phyloP scores from a whole-genome alignment of 129 eudicot species.

The Chrysanthemum makinoi region DNA sequence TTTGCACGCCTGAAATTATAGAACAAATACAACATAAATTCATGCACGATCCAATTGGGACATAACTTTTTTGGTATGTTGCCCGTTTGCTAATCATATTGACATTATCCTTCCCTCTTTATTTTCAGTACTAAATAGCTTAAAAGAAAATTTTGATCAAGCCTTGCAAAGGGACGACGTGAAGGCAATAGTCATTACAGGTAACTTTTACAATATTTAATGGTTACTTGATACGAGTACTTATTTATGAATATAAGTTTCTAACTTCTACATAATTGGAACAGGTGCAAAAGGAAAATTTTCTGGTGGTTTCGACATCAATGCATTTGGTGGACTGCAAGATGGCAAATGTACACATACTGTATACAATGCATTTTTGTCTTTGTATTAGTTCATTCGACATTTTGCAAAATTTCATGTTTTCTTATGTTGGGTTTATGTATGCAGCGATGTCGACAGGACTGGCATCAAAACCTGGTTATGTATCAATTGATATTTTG shows the following conservation, averaged over 20 bases:
- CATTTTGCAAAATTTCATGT: constrained; percentile 16
- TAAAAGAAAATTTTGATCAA: constrained; percentile 59
- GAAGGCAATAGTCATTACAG: constrained; percentile 95
- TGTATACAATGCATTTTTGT: background rate
- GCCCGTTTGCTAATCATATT: background rate
- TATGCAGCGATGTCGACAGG: constrained; percentile 39
- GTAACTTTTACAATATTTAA: constrained; percentile 29
- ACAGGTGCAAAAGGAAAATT: constrained; percentile 89
- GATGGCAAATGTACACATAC: constrained; percentile 52
- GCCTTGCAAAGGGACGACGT: constrained; percentile 88
- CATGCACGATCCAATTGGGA: too few species aligned
- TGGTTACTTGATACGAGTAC: background rate
- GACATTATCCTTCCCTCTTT: background rate
- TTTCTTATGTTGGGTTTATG: background rate
- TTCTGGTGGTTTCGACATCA: constrained; percentile 97
- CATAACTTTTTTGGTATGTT: too few species aligned
- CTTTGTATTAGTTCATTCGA: constrained; percentile 3
- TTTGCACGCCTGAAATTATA: too few species aligned
- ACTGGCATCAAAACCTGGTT: constrained; percentile 70
- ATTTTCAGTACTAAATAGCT: constrained; percentile 72
- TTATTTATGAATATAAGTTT: background rate
- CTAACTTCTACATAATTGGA: constrained; percentile 24
- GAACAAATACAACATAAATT: too few species aligned
- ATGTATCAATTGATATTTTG: constrained; percentile 70
- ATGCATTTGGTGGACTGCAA: constrained; percentile 70